Evolutionary conservation across 371 early-diverging fungal species (phyloP).

Genomic region (Chytridium lagenaria): DNA sequence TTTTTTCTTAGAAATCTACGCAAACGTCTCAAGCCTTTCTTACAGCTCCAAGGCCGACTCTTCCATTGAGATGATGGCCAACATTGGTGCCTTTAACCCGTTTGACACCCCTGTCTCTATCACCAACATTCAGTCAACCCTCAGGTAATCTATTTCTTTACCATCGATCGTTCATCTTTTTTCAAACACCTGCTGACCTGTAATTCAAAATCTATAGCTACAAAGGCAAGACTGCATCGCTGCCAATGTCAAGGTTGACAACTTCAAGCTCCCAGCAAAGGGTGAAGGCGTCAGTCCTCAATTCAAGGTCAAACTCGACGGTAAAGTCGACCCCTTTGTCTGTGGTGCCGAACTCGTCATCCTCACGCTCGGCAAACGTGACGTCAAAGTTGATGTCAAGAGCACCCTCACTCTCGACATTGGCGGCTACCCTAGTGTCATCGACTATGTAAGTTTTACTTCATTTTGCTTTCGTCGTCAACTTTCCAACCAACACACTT

Average conservation of each 20-base stretch:
- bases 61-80: background rate
- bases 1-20: background rate
- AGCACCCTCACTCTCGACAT: conserved; percentile 1
- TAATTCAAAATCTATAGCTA: background rate
- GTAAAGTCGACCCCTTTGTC: background rate
- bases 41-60: background rate
- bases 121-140: background rate
- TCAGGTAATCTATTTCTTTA: background rate
- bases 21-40: background rate
- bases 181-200: too few species aligned
- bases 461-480: too few species aligned
- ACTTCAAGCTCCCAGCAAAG: background rate
- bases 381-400: conserved; percentile 8
- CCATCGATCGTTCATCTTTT: too few species aligned
- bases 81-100: background rate
- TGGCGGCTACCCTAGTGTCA: conserved; percentile 7
- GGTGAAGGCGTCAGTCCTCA: background rate
- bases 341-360: background rate
- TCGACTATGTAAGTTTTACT: too few species aligned
- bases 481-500: too few species aligned
- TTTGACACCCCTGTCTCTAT: conserved; percentile 10
- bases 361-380: background rate
- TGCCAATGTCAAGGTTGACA: background rate
- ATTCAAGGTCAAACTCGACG: background rate
- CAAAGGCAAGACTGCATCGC: conserved; percentile 5